Percentiles rank a stretch among this genome's conserved stretches.
Conservation (phyloP, 2,329 filamentous ascomycete species). For the Aureobasidium zeae region DNA sequence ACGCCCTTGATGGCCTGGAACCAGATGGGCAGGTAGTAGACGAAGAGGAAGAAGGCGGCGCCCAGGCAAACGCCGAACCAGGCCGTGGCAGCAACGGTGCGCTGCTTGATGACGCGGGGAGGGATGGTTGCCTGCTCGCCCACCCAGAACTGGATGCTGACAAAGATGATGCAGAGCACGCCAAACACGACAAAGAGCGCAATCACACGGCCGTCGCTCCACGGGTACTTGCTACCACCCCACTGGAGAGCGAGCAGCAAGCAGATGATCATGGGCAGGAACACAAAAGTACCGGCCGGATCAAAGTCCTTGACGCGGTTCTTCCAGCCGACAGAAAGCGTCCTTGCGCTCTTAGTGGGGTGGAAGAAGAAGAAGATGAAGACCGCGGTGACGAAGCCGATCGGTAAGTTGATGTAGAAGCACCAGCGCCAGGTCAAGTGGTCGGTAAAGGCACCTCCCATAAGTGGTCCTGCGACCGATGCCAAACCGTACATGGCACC, state of each 20-base stretch:
- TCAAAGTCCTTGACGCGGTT: slow-evolving; percentile 39
- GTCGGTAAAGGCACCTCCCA: slow-evolving; percentile 33
- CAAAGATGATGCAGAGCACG: slow-evolving; percentile 34
- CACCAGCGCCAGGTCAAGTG: slow-evolving; percentile 40
- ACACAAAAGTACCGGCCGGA: slow-evolving; percentile 37
- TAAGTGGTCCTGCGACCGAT: slow-evolving; percentile 39
- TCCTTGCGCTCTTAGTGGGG: slow-evolving; percentile 28
- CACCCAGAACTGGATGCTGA: slow-evolving; percentile 36
- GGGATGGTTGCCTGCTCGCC: slow-evolving; percentile 36
- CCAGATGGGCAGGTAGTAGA: slow-evolving; percentile 39
- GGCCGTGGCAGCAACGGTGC: slow-evolving; percentile 33
- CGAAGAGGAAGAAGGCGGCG: slow-evolving; percentile 37
- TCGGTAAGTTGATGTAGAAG: slow-evolving; percentile 47
- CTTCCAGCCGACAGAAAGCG: slow-evolving; percentile 29
- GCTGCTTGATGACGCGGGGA: slow-evolving; percentile 38
- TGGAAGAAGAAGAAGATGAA: slow-evolving; percentile 31
- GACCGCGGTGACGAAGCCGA: slow-evolving; percentile 36
- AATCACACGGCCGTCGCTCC: slow-evolving; percentile 39
- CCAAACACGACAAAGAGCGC: slow-evolving; percentile 38
- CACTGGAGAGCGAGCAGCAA: slow-evolving; percentile 43
- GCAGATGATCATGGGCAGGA: slow-evolving; percentile 41
- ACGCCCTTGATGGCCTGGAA: slow-evolving; percentile 43
- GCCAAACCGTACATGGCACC: slow-evolving; percentile 41
- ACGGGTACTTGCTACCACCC: slow-evolving; percentile 41
- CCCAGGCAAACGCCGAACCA: slow-evolving; percentile 36